Evolutionary conservation across 768 basidiomycete species (phyloP), one percentile per base, ranked within the genome.

Genomic region (Pholiota molesta): DNA sequence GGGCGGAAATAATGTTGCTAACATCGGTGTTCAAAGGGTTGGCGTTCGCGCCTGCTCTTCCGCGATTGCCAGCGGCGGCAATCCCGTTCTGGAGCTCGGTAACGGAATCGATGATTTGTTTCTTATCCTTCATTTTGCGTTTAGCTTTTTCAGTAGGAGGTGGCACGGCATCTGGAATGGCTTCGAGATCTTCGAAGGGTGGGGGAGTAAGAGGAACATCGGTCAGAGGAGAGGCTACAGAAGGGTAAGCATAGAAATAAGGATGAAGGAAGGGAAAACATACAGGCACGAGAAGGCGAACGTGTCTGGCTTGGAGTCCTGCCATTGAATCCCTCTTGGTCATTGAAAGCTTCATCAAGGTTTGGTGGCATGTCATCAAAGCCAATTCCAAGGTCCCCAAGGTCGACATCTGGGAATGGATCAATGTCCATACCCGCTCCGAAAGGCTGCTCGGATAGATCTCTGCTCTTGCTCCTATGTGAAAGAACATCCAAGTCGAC

Each of bases 61-160:
- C 83, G 51, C 89, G 84, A 44, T 86, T 83, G 55, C 80, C 78
- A 6, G 78, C 78, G 26, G 85, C 83, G 26, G 83, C 84, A 2
- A 37, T 37, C 35, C 87, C 86, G 60, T 87, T 86, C 45, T 83
- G 81, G 47, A 95, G 83, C 74, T 98, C 95, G 7, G 91, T 95
- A 47, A 94, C 85, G n/a, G 86, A 83, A 73, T 98, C 96, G 59
- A 97, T 91, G 49, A 95, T 92, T 66, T 92, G 90, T 74, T 91
- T 96, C 81, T 89, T 93, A 69, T 90, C 88, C 65, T 85, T 87
- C 37, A 73, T 65, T 74, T 88, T 84, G 42, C 64, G 65, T 61
- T 72, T 74, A 21, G 66, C 59, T 62, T 71, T 70, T 62, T 73
- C 62, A 31, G 66, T 55, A 40, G 60, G 39, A 69, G 68, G 71